A percentile compares a stretch with the other conserved stretches of the same genome.
Evolutionary conservation across 371 early-diverging fungal species (phyloP).

Genomic region (Mortierella sp.): DNA sequence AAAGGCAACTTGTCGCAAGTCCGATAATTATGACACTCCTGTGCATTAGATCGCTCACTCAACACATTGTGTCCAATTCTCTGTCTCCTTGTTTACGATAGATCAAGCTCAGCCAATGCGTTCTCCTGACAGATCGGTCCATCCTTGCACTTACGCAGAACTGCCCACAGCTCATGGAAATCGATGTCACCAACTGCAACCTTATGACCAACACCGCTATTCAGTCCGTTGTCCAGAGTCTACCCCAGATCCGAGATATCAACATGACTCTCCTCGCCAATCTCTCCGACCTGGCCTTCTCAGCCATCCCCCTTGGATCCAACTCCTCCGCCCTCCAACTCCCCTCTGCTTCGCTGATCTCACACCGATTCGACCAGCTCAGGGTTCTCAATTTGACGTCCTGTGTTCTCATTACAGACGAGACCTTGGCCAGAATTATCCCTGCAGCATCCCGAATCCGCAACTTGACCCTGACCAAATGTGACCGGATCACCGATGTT

Average conservation of each 20-base stretch:
- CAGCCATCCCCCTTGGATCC: slow-evolving; percentile 28
- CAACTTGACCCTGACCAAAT: slow-evolving; percentile 72
- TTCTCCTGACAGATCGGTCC: slow-evolving; percentile 64
- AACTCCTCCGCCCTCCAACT: slow-evolving; percentile 65
- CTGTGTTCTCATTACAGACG: slow-evolving; percentile 66
- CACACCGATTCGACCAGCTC: slow-evolving; percentile 63
- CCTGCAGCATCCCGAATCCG: slow-evolving; percentile 71
- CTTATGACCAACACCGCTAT: slow-evolving; percentile 65
- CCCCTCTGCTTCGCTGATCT: slow-evolving; percentile 33
- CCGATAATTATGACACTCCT: neutral
- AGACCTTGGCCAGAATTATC: slow-evolving; percentile 64
- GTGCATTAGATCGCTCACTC: slow-evolving; percentile 5
- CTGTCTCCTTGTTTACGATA: slow-evolving; percentile 27
- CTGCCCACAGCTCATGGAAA: slow-evolving; percentile 70
- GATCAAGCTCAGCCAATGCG: slow-evolving; percentile 74
- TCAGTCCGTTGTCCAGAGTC: slow-evolving; percentile 58
- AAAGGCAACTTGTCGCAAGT: neutral
- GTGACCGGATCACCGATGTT: slow-evolving; percentile 67
- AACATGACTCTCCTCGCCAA: slow-evolving; percentile 60
- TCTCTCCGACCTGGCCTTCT: slow-evolving; percentile 66
- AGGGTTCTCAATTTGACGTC: slow-evolving; percentile 74
- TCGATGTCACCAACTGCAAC: slow-evolving; percentile 69
- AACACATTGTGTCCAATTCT: neutral
- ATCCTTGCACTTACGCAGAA: slow-evolving; percentile 64
- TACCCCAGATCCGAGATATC: slow-evolving; percentile 69